phyloP scores from a whole-genome alignment of 495 filamentous ascomycete species.

The Penicillium parvum region DNA sequence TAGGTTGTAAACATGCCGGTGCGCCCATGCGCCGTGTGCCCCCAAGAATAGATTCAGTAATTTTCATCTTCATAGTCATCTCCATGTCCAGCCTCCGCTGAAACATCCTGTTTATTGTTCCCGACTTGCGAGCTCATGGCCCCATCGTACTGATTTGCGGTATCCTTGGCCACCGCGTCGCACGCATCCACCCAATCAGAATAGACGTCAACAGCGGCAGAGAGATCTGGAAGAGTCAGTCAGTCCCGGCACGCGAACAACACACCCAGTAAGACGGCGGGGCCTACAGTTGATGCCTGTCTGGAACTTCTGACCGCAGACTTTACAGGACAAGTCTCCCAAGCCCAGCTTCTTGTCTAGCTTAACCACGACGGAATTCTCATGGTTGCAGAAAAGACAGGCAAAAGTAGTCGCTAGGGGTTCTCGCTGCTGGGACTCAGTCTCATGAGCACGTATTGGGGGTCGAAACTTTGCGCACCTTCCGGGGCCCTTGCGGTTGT shows the following conservation, averaged over 20 bases:
- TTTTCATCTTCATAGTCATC: conserved; percentile 28
- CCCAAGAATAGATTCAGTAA: conserved; percentile 21
- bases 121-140: conserved; percentile 21
- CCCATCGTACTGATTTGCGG: conserved; percentile 48
- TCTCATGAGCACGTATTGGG: not conserved
- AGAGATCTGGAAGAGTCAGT: conserved; percentile 58
- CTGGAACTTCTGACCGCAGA: conserved; percentile 90
- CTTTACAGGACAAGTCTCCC: conserved; percentile 79
- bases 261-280: too few relatives aligned
- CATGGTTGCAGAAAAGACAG: conserved; percentile 98
- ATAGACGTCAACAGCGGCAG: conserved; percentile 89
- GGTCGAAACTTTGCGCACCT: conserved; percentile 48
- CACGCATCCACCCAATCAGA: conserved; percentile 98
- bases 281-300: conserved; percentile 86
- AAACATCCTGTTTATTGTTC: conserved; percentile 18
- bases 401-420: conserved; percentile 83
- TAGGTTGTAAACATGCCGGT: conserved; percentile 15
- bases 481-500: conserved; percentile 78
- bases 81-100: conserved; percentile 9
- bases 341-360: conserved; percentile 87
- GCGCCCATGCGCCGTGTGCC: conserved; percentile 21
- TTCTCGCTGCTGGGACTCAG: conserved; percentile 57
- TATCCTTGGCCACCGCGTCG: conserved; percentile 69
- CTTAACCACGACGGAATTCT: conserved; percentile 81
- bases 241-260: too few relatives aligned